phyloP scores from a whole-genome alignment of 2,329 filamentous ascomycete genomes.

The Colletotrichum gigasporum region DNA sequence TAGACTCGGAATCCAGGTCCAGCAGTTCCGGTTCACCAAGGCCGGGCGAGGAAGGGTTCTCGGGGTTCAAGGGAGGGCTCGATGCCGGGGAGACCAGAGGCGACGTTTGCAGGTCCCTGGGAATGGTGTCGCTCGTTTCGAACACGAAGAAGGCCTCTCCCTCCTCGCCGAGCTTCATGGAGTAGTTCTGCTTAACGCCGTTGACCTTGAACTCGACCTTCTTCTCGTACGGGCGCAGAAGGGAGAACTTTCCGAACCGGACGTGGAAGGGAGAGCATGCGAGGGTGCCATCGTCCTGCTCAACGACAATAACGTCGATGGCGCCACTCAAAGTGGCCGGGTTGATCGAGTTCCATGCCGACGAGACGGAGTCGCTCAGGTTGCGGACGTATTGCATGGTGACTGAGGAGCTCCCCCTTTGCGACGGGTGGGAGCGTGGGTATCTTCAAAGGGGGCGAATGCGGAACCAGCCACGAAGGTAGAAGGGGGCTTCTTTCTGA shows the following conservation, averaged over 20 bases:
- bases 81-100: conserved; percentile 89
- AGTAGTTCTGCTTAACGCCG: conserved; percentile 87
- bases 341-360: conserved; percentile 99
- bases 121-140: conserved; percentile 90
- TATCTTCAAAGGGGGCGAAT: background rate
- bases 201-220: conserved; percentile 99
- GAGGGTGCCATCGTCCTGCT: conserved; percentile 90
- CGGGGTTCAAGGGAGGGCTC: conserved; percentile 75
- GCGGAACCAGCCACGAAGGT: background rate
- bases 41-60: conserved; percentile 51
- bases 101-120: conserved; percentile 93
- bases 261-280: conserved; percentile 98
- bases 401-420: background rate
- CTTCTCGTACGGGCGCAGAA: conserved; percentile 94
- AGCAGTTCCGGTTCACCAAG: conserved; percentile 77
- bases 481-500: background rate
- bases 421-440: conserved; percentile 1
- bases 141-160: conserved; percentile 99
- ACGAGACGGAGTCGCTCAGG: conserved; percentile 93
- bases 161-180: conserved; percentile 98
- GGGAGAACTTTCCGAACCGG: conserved; percentile 97
- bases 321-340: conserved; percentile 96
- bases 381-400: conserved; percentile 98
- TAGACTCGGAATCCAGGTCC: conserved; percentile 64
- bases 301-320: conserved; percentile 98